Conservation (phyloP, 352 stramenopile genomes). For the Globisporangium perplexum region DNA sequence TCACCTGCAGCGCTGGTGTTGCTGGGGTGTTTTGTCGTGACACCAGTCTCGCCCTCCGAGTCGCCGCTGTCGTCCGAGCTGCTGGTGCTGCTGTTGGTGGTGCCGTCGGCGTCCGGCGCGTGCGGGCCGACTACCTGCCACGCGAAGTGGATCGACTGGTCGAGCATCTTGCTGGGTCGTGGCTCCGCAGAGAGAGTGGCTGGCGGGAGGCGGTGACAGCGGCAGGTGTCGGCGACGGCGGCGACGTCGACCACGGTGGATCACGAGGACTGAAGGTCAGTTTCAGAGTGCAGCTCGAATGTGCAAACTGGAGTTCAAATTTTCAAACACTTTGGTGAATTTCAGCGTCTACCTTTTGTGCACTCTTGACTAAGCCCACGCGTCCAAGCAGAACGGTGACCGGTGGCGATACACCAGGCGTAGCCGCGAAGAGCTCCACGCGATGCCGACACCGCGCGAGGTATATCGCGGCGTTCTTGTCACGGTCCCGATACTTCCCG, state of each 20-base stretch:
- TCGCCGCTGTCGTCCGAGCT: conserved; percentile 4
- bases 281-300: background rate
- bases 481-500: too few relatives aligned
- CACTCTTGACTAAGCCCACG: too few relatives aligned
- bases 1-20: background rate
- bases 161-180: too few relatives aligned
- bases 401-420: too few relatives aligned
- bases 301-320: background rate
- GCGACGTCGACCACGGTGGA: too few relatives aligned
- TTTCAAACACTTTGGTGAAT: background rate
- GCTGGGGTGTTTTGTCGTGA: background rate
- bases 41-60: background rate
- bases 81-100: background rate
- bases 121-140: conserved; percentile 5
- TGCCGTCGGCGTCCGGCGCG: background rate
- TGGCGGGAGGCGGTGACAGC: too few relatives aligned
- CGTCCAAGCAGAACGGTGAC: too few relatives aligned
- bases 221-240: background rate
- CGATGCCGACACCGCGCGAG: too few relatives aligned
- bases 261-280: background rate
- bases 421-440: too few relatives aligned
- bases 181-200: background rate
- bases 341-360: too few relatives aligned
- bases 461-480: too few relatives aligned
- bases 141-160: background rate